Conservation (phyloP, 2,329 filamentous ascomycete genomes). For the Cladorrhinum sp. region DNA sequence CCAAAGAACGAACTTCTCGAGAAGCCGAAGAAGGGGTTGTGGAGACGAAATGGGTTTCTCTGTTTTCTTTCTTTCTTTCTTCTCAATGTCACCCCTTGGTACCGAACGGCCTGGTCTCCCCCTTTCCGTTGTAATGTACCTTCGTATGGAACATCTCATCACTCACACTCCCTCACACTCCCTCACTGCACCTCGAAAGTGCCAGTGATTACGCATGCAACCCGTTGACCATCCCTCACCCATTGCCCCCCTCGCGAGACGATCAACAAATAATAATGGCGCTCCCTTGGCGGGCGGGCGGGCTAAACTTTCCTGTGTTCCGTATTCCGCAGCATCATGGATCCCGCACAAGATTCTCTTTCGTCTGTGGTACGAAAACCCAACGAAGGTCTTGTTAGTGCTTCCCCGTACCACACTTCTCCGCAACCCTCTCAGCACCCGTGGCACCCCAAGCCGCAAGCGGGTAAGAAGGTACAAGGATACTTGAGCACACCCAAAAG, state of each 20-base stretch:
- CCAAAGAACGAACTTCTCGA: not conserved
- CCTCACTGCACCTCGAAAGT: not conserved
- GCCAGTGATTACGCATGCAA: not conserved
- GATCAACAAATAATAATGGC: not conserved
- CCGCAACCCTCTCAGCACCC: not conserved
- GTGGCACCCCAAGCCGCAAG: not conserved
- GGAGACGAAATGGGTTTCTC: not conserved
- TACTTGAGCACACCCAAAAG: not conserved
- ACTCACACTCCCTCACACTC: not conserved
- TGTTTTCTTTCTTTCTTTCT: not conserved
- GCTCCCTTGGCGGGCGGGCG: not conserved
- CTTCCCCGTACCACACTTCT: not conserved
- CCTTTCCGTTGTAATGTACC: not conserved
- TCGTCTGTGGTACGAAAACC: not conserved
- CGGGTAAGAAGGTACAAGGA: not conserved
- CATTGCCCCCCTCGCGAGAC: not conserved
- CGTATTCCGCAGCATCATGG: not conserved
- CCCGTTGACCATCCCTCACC: not conserved
- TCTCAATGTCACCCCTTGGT: not conserved
- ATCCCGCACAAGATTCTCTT: too few species aligned
- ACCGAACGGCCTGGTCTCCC: not conserved
- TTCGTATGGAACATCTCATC: not conserved
- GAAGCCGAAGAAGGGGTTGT: slow-evolving; percentile 7
- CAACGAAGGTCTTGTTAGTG: not conserved
- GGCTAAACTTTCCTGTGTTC: not conserved